Evolutionary conservation across 306 rosid genomes (phyloP).

Genomic region (Vachellia collinsii): DNA sequence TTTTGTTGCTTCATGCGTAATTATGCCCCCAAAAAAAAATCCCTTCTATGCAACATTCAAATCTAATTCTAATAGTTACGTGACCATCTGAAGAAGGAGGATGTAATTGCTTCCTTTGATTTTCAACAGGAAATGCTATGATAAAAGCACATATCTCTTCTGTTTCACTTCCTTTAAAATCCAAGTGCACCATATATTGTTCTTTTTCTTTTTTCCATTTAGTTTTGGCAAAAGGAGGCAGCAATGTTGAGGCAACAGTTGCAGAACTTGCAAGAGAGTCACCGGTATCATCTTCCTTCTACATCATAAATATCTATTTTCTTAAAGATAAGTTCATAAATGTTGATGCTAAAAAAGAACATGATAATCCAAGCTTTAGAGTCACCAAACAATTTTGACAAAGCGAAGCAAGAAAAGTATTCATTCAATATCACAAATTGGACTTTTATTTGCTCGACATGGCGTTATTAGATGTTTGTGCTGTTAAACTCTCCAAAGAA

Average conservation of each 20-base stretch:
- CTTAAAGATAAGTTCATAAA: constrained; percentile 2
- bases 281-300: constrained; percentile 32
- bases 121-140: neutral
- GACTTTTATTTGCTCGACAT: neutral
- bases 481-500: neutral
- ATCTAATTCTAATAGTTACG: neutral
- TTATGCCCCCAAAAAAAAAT: neutral
- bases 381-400: neutral
- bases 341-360: neutral
- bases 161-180: constrained; percentile 5
- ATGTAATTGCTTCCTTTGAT: neutral
- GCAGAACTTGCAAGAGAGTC: constrained; percentile 41
- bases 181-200: neutral
- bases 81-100: neutral
- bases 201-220: neutral
- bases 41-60: neutral
- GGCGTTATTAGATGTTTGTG: neutral
- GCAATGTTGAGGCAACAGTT: constrained; percentile 39
- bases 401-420: neutral
- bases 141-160: neutral
- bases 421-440: neutral
- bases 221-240: constrained; percentile 44
- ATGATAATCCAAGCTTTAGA: neutral
- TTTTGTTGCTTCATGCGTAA: neutral
- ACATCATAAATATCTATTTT: neutral